Conservation (phyloP, 2,329 filamentous ascomycete genomes). For the Xylaria sp. region DNA sequence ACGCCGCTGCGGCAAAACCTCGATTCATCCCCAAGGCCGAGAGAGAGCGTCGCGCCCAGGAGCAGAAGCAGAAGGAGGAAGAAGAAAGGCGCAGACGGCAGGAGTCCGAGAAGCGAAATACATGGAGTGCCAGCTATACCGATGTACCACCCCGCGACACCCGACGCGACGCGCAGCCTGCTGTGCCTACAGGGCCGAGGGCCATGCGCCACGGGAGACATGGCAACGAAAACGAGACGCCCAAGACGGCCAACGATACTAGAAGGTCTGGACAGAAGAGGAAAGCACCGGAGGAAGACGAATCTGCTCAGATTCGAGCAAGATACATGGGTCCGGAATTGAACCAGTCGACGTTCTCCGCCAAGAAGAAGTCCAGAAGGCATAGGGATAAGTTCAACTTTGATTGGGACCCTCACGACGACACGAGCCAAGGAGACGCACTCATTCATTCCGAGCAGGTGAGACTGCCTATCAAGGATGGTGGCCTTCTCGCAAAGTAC, state of each 20-base stretch:
- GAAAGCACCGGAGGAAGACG: constrained; percentile 65
- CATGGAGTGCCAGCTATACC: constrained; percentile 44
- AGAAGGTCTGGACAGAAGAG: constrained; percentile 43
- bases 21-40: constrained; percentile 82
- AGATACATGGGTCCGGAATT: constrained; percentile 92
- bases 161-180: constrained; percentile 38
- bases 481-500: constrained; percentile 58
- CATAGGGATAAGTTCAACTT: constrained; percentile 99
- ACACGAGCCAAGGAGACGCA: constrained; percentile 86
- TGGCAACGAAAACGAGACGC: constrained; percentile 54
- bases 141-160: constrained; percentile 34
- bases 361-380: constrained; percentile 92
- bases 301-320: constrained; percentile 78
- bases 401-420: constrained; percentile 95
- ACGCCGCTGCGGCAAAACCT: constrained; percentile 85
- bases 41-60: constrained; percentile 74
- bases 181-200: constrained; percentile 76
- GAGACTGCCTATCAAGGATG: constrained; percentile 70
- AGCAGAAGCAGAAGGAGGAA: constrained; percentile 76
- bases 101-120: constrained; percentile 48
- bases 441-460: constrained; percentile 77
- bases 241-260: constrained; percentile 37
- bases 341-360: constrained; percentile 85
- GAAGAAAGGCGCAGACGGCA: constrained; percentile 53
- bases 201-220: constrained; percentile 66